These are phyloP conservation scores for Aspergillus quadrilineatus DNA, from an alignment of 2,329 filamentous ascomycete species.

Conservation along the genomic window DNA sequence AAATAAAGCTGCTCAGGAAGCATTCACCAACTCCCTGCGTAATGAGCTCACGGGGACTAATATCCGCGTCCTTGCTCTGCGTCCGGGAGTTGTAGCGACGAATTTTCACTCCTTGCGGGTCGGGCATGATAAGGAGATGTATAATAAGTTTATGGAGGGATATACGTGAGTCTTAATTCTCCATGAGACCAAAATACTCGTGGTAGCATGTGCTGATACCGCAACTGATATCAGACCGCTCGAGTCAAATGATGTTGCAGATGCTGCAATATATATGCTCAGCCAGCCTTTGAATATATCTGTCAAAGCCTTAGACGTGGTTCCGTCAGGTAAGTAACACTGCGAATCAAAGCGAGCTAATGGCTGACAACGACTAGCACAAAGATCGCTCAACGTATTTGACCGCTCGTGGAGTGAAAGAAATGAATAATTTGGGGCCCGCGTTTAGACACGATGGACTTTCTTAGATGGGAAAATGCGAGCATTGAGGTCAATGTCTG, in stretches of 20 bases:
- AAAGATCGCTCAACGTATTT: slow-evolving; percentile 34
- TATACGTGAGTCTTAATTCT: slow-evolving; percentile 32
- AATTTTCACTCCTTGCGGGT: slow-evolving; percentile 51
- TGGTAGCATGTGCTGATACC: neutral
- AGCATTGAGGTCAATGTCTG: no score
- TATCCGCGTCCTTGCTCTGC: slow-evolving; percentile 48
- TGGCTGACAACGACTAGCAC: slow-evolving; percentile 20
- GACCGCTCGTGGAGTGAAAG: slow-evolving; percentile 31
- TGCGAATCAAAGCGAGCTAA: neutral
- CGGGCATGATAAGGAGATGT: slow-evolving; percentile 43
- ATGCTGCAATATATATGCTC: slow-evolving; percentile 47
- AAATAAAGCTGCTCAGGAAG: slow-evolving; percentile 50
- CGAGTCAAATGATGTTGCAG: slow-evolving; percentile 45
- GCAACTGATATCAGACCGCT: slow-evolving; percentile 32
- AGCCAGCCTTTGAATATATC: slow-evolving; percentile 41
- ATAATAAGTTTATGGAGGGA: slow-evolving; percentile 48
- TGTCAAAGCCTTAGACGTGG: slow-evolving; percentile 50
- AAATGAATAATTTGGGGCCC: neutral
- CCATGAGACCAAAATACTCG: neutral
- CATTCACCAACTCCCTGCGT: slow-evolving; percentile 50
- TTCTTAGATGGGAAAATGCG: neutral
- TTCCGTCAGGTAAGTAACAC: slow-evolving; percentile 38
- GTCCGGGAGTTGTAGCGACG: slow-evolving; percentile 51
- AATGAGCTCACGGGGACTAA: slow-evolving; percentile 50
- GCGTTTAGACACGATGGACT: neutral